phyloP scores from a whole-genome alignment of 1,284 basidiomycete species.

The Retiboletus flavoniger region DNA sequence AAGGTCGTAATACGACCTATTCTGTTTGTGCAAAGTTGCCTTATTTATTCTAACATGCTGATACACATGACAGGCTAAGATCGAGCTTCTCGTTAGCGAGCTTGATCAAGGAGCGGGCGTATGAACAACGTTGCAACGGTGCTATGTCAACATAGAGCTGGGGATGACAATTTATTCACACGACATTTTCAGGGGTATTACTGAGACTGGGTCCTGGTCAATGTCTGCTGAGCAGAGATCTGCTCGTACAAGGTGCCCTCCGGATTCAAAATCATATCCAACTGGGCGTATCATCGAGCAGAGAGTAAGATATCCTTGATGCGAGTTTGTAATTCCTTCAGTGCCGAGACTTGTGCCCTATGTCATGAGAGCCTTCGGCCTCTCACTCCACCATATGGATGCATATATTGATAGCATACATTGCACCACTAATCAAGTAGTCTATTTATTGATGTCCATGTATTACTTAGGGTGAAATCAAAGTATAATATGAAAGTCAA shows the following conservation, averaged over 20 bases:
- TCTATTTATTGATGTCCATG: background rate
- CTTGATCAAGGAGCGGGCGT: conserved; percentile 61
- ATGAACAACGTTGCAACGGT: conserved; percentile 27
- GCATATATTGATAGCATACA: conserved; percentile 18
- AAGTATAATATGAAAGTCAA: conserved; percentile 19
- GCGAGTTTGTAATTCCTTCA: background rate
- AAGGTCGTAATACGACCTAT: conserved; percentile 62
- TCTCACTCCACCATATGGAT: conserved; percentile 1
- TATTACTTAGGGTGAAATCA: background rate
- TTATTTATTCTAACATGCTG: conserved; percentile 2
- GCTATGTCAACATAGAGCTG: conserved; percentile 1
- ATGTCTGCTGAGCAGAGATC: background rate
- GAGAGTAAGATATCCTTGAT: conserved; percentile 36
- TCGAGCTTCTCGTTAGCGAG: conserved; percentile 57
- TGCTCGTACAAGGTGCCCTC: conserved; percentile 83
- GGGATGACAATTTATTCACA: background rate
- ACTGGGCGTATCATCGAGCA: conserved; percentile 83
- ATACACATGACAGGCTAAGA: conserved; percentile 52
- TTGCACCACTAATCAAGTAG: background rate
- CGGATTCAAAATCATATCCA: conserved; percentile 62
- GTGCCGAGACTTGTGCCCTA: background rate
- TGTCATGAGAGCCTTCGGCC: conserved; percentile 4
- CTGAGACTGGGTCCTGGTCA: background rate
- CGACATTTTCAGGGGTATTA: background rate
- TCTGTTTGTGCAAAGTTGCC: conserved; percentile 45